Evolutionary conservation across 768 basidiomycete genomes (phyloP).

Genomic region (Tricholoma sp.): DNA sequence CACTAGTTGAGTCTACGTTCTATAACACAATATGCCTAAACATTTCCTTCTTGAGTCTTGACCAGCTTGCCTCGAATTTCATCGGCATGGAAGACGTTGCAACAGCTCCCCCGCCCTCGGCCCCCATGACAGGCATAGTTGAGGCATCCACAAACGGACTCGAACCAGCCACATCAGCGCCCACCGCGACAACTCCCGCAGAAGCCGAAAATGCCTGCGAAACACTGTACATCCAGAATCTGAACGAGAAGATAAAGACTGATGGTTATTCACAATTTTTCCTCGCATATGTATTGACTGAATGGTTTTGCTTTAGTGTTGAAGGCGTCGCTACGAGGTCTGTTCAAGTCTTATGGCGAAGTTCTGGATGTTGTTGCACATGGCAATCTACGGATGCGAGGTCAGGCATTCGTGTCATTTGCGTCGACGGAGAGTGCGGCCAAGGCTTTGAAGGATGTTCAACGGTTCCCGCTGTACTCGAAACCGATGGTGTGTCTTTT

Average conservation of each 20-base stretch:
- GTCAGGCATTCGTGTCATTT: conserved; percentile 97
- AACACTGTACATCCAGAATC: conserved; percentile 92
- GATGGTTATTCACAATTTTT: conserved; percentile 40
- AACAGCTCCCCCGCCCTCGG: conserved; percentile 18
- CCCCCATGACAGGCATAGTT: conserved; percentile 29
- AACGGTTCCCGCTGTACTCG: conserved; percentile 90
- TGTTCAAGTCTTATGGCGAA: conserved; percentile 93
- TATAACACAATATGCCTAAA: conserved; percentile 10
- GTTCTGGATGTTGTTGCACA: conserved; percentile 96
- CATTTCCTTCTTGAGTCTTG: conserved; percentile 4
- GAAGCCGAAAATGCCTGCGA: conserved; percentile 59
- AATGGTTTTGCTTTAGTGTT: conserved; percentile 48
- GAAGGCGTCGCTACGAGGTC: conserved; percentile 77
- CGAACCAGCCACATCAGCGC: conserved; percentile 10
- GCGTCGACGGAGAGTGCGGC: conserved; percentile 74
- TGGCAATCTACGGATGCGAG: conserved; percentile 92
- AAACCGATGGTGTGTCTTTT: conserved; percentile 85
- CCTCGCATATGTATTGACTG: neutral
- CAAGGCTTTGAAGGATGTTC: conserved; percentile 89
- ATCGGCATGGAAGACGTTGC: conserved; percentile 24
- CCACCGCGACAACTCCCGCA: conserved; percentile 12
- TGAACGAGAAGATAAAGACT: conserved; percentile 91
- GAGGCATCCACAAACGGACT: conserved; percentile 9
- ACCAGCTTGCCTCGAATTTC: neutral
- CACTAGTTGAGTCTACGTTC: neutral